Evolutionary conservation across 805 yeast species (phyloP).

Genomic region (Sugiyamaella mastotermitis): DNA sequence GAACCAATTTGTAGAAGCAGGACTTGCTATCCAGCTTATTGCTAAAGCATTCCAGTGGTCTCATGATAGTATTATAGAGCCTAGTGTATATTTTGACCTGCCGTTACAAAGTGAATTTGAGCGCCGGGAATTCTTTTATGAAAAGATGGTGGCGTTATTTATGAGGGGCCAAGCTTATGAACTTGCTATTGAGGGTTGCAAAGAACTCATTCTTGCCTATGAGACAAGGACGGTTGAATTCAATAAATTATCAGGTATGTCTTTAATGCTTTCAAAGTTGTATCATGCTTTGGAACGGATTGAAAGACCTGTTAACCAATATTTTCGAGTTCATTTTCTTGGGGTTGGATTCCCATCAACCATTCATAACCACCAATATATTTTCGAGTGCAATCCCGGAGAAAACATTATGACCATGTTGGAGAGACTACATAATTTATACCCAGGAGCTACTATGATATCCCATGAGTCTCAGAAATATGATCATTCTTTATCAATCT

Average conservation of each 20-base stretch:
- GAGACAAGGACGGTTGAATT: conserved; percentile 69
- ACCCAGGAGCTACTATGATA: conserved; percentile 76
- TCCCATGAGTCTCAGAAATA: conserved; percentile 51
- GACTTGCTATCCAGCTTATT: conserved; percentile 67
- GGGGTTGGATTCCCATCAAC: conserved; percentile 82
- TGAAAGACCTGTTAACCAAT: conserved; percentile 71
- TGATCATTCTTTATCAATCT: conserved; percentile 67
- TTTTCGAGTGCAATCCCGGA: conserved; percentile 81
- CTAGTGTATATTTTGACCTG: conserved; percentile 58
- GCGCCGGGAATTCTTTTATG: conserved; percentile 67
- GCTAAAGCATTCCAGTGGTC: conserved; percentile 73
- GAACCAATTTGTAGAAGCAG: conserved; percentile 73
- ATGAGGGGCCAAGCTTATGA: conserved; percentile 68
- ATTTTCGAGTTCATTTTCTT: conserved; percentile 70
- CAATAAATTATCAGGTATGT: conserved; percentile 65
- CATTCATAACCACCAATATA: conserved; percentile 67
- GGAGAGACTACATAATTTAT: conserved; percentile 62
- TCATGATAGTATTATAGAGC: conserved; percentile 41
- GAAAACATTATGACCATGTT: conserved; percentile 83
- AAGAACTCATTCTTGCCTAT: conserved; percentile 71
- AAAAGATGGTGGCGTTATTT: conserved; percentile 64
- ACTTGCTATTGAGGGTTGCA: conserved; percentile 72
- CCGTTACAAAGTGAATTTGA: conserved; percentile 80
- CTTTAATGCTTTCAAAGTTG: conserved; percentile 59
- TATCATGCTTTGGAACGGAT: conserved; percentile 60